Conservation (phyloP, 2,329 filamentous ascomycete genomes). For the Arthroderma sp. region DNA sequence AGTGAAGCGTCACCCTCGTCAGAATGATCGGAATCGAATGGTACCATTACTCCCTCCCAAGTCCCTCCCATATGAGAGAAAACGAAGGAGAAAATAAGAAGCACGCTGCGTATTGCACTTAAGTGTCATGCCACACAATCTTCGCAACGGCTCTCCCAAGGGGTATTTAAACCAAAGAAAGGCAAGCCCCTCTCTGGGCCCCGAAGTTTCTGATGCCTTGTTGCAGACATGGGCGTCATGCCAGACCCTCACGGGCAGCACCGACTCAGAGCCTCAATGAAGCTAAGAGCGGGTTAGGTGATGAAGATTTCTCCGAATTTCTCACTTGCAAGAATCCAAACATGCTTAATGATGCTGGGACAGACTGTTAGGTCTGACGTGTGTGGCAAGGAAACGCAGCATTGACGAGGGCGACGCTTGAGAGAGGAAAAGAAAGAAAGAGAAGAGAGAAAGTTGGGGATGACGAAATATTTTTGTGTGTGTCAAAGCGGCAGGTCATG, state of each 20-base stretch:
- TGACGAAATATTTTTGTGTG: slow-evolving; percentile 8
- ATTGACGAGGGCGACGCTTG: slow-evolving; percentile 76
- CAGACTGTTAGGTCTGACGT: slow-evolving; percentile 38
- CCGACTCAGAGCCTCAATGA: slow-evolving; percentile 24
- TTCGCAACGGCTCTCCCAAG: slow-evolving; percentile 91
- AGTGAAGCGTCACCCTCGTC: slow-evolving; percentile 62
- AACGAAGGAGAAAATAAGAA: slow-evolving; percentile 16
- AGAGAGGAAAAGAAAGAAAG: slow-evolving; percentile 22
- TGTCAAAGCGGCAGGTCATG: neutral
- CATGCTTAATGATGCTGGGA: slow-evolving; percentile 6
- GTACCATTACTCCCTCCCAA: slow-evolving; percentile 36
- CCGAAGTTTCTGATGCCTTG: slow-evolving; percentile 85
- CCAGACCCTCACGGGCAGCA: slow-evolving; percentile 75
- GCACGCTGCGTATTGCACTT: slow-evolving; percentile 72
- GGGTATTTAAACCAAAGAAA: slow-evolving; percentile 36
- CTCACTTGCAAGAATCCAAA: slow-evolving; percentile 58
- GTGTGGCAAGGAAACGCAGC: slow-evolving; percentile 95
- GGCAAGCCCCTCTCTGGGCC: slow-evolving; percentile 30
- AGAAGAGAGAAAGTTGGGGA: slow-evolving; percentile 12
- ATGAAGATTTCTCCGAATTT: slow-evolving; percentile 98
- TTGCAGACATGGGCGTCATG: slow-evolving; percentile 69
- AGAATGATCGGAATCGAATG: slow-evolving; percentile 93
- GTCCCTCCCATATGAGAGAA: slow-evolving; percentile 16
- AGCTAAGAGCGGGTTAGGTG: slow-evolving; percentile 22
- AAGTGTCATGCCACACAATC: slow-evolving; percentile 77